Evolutionary conservation across 2,329 filamentous ascomycete species (phyloP).

Genomic region (Epicoccum nigrum): DNA sequence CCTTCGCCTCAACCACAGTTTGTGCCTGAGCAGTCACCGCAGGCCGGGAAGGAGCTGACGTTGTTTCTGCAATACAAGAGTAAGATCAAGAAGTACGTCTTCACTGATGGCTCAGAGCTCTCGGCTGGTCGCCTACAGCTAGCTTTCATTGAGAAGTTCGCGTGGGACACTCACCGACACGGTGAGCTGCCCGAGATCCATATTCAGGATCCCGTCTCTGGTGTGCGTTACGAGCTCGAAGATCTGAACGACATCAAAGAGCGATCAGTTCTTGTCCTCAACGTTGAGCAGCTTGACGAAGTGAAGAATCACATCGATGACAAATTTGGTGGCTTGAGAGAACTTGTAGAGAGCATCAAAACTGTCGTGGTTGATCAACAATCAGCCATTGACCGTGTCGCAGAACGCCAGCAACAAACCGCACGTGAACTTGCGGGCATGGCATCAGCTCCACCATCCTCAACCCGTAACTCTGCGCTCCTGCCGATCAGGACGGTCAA

Average conservation of each 20-base stretch:
- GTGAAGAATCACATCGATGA: slow-evolving; percentile 97
- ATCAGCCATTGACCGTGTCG: slow-evolving; percentile 80
- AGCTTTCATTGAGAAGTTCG: slow-evolving; percentile 98
- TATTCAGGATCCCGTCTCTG: slow-evolving; percentile 93
- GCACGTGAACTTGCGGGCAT: slow-evolving; percentile 82
- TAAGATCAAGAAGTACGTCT: slow-evolving; percentile 94
- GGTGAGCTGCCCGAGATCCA: slow-evolving; percentile 97
- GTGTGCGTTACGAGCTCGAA: slow-evolving; percentile 95
- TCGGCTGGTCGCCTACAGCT: slow-evolving; percentile 88
- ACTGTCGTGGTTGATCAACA: slow-evolving; percentile 84
- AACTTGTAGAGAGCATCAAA: slow-evolving; percentile 84
- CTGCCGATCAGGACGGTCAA: slow-evolving; percentile 39
- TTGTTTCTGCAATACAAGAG: slow-evolving; percentile 96
- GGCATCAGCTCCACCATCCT: slow-evolving; percentile 54
- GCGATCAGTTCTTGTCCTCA: slow-evolving; percentile 90
- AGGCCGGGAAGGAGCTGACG: slow-evolving; percentile 83
- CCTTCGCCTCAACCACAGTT: slow-evolving; percentile 53
- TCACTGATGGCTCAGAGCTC: slow-evolving; percentile 83
- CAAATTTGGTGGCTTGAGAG: slow-evolving; percentile 78
- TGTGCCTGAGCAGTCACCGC: slow-evolving; percentile 66
- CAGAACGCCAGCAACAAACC: slow-evolving; percentile 87
- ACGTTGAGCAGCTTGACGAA: slow-evolving; percentile 91
- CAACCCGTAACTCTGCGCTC: slow-evolving; percentile 44
- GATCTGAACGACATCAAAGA: slow-evolving; percentile 94
- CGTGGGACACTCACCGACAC: slow-evolving; percentile 96